phyloP scores from a whole-genome alignment of 2,329 filamentous ascomycete genomes.

The Scedosporium dehoogii region DNA sequence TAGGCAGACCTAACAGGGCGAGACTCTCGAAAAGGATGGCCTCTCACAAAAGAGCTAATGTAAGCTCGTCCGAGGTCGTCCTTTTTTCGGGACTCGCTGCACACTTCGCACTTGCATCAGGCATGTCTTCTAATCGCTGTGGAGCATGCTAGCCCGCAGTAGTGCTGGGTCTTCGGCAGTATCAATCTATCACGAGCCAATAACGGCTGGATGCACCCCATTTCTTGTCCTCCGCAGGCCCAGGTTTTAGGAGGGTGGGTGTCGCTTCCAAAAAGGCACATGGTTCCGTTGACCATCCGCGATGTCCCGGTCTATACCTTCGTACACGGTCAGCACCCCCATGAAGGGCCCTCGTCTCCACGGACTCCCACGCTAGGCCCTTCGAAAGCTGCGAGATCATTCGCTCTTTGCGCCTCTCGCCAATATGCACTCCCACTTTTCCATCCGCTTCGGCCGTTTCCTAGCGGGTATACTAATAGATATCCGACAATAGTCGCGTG shows the following conservation, averaged over 20 bases:
- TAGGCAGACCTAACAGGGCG: neutral
- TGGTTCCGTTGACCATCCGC: neutral
- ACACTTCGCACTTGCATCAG: too few relatives aligned
- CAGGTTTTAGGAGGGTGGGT: neutral
- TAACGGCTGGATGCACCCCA: neutral
- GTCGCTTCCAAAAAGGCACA: neutral
- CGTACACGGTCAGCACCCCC: neutral
- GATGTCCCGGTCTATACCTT: neutral
- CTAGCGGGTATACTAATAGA: neutral
- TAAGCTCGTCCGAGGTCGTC: neutral
- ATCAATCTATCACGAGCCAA: neutral
- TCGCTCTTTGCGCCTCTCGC: neutral
- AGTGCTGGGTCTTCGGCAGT: neutral
- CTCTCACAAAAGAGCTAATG: neutral
- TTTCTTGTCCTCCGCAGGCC: neutral
- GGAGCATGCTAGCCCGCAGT: neutral
- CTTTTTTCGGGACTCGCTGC: neutral
- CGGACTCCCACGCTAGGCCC: neutral
- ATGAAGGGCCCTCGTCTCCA: neutral
- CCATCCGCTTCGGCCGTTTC: neutral
- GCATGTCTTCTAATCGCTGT: neutral
- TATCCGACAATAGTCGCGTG: neutral
- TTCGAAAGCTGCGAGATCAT: neutral
- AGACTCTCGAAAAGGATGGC: neutral
- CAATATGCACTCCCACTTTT: neutral